phyloP scores from a whole-genome alignment of 2,329 filamentous ascomycete genomes.

The Dichotomopilus funicola region DNA sequence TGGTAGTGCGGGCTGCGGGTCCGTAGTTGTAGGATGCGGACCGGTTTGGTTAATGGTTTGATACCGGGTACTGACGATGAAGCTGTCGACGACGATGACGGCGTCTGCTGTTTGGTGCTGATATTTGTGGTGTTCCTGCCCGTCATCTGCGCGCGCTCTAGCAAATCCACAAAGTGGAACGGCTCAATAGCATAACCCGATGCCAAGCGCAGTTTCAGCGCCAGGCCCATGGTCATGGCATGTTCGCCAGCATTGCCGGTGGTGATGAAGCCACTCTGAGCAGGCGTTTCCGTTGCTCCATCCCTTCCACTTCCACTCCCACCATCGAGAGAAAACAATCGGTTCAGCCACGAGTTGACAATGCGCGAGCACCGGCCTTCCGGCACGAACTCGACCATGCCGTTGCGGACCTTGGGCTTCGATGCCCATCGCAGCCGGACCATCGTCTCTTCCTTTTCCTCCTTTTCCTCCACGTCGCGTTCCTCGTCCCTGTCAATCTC shows the following conservation, averaged over 20 bases:
- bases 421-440: conserved; percentile 30
- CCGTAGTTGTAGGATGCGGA: conserved; percentile 27
- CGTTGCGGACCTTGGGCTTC: conserved; percentile 28
- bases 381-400: conserved; percentile 22
- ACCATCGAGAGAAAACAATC: conserved; percentile 13
- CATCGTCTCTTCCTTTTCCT: conserved; percentile 21
- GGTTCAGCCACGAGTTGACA: conserved; percentile 29
- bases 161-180: conserved; percentile 28
- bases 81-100: background rate
- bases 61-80: too few relatives aligned
- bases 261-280: conserved; percentile 18
- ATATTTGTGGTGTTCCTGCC: background rate
- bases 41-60: conserved; percentile 2
- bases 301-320: background rate
- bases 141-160: conserved; percentile 15
- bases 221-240: conserved; percentile 33
- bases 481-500: too few relatives aligned
- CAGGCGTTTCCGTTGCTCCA: background rate
- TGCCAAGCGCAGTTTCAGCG: conserved; percentile 27
- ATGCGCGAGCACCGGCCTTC: conserved; percentile 28
- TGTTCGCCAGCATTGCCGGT: conserved; percentile 32
- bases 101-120: background rate
- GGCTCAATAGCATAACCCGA: conserved; percentile 31
- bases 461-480: too few relatives aligned
- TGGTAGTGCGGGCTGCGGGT: conserved; percentile 30